Base-by-base conservation (phyloP, 2,329 filamentous ascomycete genomes). In the Phaeoacremonium minimum region DNA sequence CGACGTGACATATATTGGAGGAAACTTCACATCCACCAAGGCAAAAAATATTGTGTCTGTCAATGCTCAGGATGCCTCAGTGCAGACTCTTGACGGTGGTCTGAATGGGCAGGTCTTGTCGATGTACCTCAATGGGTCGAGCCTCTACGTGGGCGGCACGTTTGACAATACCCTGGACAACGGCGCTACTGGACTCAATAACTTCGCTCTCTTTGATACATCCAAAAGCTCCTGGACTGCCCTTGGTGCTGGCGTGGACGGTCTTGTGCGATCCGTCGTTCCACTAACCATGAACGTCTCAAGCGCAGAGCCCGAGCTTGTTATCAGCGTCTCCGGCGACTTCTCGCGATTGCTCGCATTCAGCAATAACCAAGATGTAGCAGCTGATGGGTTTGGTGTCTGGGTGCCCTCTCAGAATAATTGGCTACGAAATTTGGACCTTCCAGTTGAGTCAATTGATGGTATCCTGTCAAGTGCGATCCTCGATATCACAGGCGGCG, bases 321-420 rank as follows among this genome's bases (percentile, higher is more conserved):
- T 85, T 15, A 74, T 97, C 44, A 80, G 84, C 2, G 69, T 98
- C 41, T 91, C 82, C 33, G 93, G 93, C 6, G 71, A 79, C 41
- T 98, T 98, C 58, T 73, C 76, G 13, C 68, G 80, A 36, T 78
- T 95, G 43, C 73, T 83, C 18, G 75, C 73, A 1, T 91, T 88
- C 48, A 78, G 67, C 22, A 69, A 69, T 45, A 82, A 82, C 46
- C 58, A 71, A 6, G 74, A 79, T 8, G 71, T 82, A 18, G 51
- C 73, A 7, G 85, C 81, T 1, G 62, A 78, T 34, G 89, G 90
- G 3, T 88, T 98, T 51, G 91, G 88, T 12, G 71, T 97, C 26
- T 98, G 93, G 93, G 83, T 97, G 7, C 87, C 87, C 4, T 94
- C 89, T 4, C 71, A 75, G 43, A 74, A 72, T 40, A 93, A 93